A percentile compares a stretch with the other conserved stretches of the same genome.
phyloP scores from a whole-genome alignment of 805 yeast species.

The Middelhovenomyces tepae region DNA sequence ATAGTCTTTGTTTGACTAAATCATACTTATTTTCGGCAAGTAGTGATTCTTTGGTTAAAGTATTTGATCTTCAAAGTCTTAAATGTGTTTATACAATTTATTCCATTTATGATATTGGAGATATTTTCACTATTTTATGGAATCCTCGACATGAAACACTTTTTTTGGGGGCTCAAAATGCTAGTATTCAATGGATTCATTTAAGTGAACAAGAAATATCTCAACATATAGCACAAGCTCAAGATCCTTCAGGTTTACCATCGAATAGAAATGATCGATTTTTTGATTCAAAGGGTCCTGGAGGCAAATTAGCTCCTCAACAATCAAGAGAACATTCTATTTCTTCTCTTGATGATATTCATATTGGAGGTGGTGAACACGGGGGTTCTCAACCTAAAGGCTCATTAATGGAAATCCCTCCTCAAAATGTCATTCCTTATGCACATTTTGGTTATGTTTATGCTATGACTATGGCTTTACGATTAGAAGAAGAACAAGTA shows the following conservation, averaged over 20 bases:
- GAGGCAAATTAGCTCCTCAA: slow-evolving; percentile 40
- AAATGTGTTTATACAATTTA: slow-evolving; percentile 59
- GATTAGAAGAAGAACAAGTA: slow-evolving; percentile 25
- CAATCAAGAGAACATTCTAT: slow-evolving; percentile 17
- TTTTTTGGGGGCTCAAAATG: slow-evolving; percentile 88
- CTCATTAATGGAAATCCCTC: slow-evolving; percentile 44
- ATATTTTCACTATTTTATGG: slow-evolving; percentile 78
- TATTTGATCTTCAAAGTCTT: slow-evolving; percentile 57
- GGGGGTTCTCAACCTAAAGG: too few relatives aligned
- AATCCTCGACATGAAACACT: slow-evolving; percentile 49
- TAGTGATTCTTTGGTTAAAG: slow-evolving; percentile 79
- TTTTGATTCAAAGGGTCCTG: slow-evolving; percentile 85
- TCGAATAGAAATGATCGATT: slow-evolving; percentile 70
- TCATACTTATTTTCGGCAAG: slow-evolving; percentile 72
- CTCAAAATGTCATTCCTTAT: slow-evolving; percentile 56
- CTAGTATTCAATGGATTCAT: slow-evolving; percentile 69
- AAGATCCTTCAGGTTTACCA: slow-evolving; percentile 36
- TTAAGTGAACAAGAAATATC: slow-evolving; percentile 20
- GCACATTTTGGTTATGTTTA: slow-evolving; percentile 92
- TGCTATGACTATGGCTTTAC: slow-evolving; percentile 40
- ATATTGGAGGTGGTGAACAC: too few relatives aligned
- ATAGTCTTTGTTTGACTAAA: slow-evolving; percentile 48
- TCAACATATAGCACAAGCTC: slow-evolving; percentile 15
- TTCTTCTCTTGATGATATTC: slow-evolving; percentile 3
- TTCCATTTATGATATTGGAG: slow-evolving; percentile 84